These are phyloP conservation scores for Trichosporon inkin DNA, from an alignment of 1,284 basidiomycete genomes.

Conservation along the genomic window DNA sequence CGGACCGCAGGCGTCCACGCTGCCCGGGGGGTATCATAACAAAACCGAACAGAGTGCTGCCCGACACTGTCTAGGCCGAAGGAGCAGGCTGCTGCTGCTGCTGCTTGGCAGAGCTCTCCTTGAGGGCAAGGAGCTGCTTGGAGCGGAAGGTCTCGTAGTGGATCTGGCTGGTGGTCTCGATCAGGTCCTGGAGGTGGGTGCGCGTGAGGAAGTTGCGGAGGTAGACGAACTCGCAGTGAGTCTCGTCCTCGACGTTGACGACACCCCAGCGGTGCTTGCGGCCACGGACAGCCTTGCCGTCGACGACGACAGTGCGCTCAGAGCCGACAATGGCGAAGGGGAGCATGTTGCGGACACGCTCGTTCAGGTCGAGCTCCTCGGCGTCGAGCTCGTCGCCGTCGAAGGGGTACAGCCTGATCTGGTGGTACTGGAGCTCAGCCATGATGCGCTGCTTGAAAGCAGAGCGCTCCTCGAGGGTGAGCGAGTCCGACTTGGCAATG, in stretches of 20 bases:
- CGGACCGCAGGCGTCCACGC: conserved; percentile 7
- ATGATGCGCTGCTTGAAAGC: conserved; percentile 94
- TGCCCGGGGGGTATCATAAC: conserved; percentile 6
- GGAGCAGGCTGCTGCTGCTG: conserved; percentile 29
- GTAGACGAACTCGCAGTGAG: conserved; percentile 97
- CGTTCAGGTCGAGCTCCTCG: conserved; percentile 79
- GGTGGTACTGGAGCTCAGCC: conserved; percentile 86
- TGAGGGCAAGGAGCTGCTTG: conserved; percentile 65
- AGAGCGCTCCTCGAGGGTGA: conserved; percentile 89
- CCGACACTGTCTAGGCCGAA: not conserved
- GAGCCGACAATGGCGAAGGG: conserved; percentile 97
- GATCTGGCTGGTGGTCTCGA: conserved; percentile 97
- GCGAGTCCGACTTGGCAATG: conserved; percentile 94
- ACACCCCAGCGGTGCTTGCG: conserved; percentile 98
- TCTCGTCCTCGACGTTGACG: conserved; percentile 94
- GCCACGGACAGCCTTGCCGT: conserved; percentile 90
- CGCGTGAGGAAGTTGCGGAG: conserved; percentile 93
- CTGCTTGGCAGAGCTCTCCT: conserved; percentile 49
- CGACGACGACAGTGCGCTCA: conserved; percentile 87
- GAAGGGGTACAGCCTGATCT: conserved; percentile 93
- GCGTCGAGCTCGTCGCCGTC: conserved; percentile 94
- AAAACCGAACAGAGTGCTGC: not conserved
- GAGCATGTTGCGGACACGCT: conserved; percentile 85
- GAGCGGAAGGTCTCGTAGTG: conserved; percentile 99
- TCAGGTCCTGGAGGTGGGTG: conserved; percentile 90